Base-by-base conservation (phyloP, 2,329 filamentous ascomycete species). In the Aspergillus tubingensis region DNA sequence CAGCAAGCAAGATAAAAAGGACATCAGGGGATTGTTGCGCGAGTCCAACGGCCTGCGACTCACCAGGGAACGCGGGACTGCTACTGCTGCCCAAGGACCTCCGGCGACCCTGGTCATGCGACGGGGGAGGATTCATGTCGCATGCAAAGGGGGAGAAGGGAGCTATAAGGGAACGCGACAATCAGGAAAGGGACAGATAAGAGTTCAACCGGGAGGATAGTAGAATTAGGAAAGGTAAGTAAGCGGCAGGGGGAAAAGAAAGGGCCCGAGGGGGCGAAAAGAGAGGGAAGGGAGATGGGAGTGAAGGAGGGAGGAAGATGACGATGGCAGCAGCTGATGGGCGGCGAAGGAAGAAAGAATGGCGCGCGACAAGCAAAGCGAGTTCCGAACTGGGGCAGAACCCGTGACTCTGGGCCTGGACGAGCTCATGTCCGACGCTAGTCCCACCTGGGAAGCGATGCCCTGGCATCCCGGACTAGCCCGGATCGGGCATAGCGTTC, bases 51-150 rank as follows among this genome's bases (percentile, higher is more conserved):
- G 61, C 64, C 65, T 61, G 64, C 54, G 60, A 73, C 76, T 76
- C 66, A 78, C 76, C 74, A 68, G 75, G 67, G 64, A 72, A 69
- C 58, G 69, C 70, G 54, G 76, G 68, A 68, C 72, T 77, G 39
- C 69, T 73, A 65, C 68, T 72, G 61, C 74, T 76, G 52, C 74
- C 75, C 63, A 74, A 67, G 25, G 75, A 77, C 58, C 68, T 70
- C 61, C 75, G 70, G 63, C 72, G 75, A 55, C 62, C 65, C 54
- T 70, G 70, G 60, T 77, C 72, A 62, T 68, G 70, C 56, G 72
- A 67, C 62, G 68, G 67, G 38, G 73, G 68, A 54, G 69, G 71
- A 63, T 75, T 73, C 75, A 78, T 77, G 62, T 74, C 69, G 68
- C 71, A 71, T 68, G 66, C 60, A 61, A 17, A 43, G 38, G 52